phyloP scores from a whole-genome alignment of 2,329 filamentous ascomycete genomes.

The Raffaelea arxii region DNA sequence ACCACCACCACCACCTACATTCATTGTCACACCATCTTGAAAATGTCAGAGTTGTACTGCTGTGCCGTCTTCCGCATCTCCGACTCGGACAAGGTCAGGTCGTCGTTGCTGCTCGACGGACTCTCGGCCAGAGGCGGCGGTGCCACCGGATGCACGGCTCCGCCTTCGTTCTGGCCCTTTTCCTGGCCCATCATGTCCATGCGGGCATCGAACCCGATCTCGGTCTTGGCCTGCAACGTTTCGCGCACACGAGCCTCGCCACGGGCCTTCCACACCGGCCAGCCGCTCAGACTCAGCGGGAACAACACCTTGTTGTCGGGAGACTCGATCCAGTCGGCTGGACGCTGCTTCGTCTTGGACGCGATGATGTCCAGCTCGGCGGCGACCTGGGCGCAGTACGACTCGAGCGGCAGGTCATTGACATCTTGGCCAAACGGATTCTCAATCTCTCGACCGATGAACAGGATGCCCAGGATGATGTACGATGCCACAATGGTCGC shows the following conservation, averaged over 20 bases:
- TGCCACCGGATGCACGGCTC: too few species aligned
- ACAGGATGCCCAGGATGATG: conserved; percentile 60
- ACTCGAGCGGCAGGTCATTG: conserved; percentile 57
- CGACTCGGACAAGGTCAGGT: too few species aligned
- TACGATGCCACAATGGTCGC: conserved; percentile 57
- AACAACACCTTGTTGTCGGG: conserved; percentile 28
- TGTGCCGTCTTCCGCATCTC: too few species aligned
- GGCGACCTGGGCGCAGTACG: conserved; percentile 55
- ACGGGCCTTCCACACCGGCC: conserved; percentile 36
- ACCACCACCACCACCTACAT: not conserved
- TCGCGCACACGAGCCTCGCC: conserved; percentile 35
- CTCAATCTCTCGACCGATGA: conserved; percentile 60
- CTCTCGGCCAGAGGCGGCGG: too few species aligned
- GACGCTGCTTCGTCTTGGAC: conserved; percentile 38
- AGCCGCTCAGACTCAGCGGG: conserved; percentile 34
- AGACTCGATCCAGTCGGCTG: conserved; percentile 36
- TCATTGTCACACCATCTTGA: not conserved
- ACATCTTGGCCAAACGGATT: conserved; percentile 62
- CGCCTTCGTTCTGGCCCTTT: conserved; percentile 4
- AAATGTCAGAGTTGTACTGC: not conserved
- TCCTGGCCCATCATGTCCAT: conserved; percentile 15
- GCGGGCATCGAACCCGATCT: conserved; percentile 20
- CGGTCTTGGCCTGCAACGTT: conserved; percentile 27
- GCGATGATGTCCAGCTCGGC: conserved; percentile 56
- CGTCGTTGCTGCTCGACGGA: too few species aligned